phyloP scores from a whole-genome alignment of 2,329 filamentous ascomycete genomes.

The Akanthomyces lecanii region DNA sequence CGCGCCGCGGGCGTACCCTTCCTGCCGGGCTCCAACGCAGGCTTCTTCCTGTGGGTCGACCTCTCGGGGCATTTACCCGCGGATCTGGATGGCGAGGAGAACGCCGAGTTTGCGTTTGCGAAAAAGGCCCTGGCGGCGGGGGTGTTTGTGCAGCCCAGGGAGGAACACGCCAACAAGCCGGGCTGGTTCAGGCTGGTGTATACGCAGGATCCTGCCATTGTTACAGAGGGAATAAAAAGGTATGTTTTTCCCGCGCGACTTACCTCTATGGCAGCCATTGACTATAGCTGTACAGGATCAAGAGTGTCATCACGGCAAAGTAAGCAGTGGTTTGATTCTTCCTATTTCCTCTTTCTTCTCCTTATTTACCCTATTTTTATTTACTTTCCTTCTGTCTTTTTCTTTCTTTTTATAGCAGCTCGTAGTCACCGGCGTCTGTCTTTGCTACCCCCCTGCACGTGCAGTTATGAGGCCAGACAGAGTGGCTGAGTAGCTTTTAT shows the following conservation, averaged over 20 bases:
- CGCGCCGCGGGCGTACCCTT: constrained; percentile 40
- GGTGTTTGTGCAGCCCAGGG: constrained; percentile 46
- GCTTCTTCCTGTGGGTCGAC: constrained; percentile 54
- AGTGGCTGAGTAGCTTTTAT: not conserved
- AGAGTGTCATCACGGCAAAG: not conserved
- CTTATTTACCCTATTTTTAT: too few species aligned
- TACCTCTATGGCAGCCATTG: not conserved
- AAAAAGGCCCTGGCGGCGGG: constrained; percentile 41
- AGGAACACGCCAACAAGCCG: constrained; percentile 40
- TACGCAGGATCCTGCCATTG: constrained; percentile 32
- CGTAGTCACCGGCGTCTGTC: too few species aligned
- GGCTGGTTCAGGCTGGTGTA: constrained; percentile 55
- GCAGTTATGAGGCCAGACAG: not conserved
- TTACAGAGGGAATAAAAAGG: constrained; percentile 36
- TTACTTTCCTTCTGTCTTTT: too few species aligned
- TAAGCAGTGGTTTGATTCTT: not conserved
- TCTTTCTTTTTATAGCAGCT: too few species aligned
- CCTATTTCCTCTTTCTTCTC: too few species aligned
- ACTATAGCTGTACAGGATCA: not conserved
- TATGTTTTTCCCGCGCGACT: constrained; percentile 16
- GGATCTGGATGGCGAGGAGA: constrained; percentile 26
- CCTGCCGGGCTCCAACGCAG: constrained; percentile 46
- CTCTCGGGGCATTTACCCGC: constrained; percentile 40
- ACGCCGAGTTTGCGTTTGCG: constrained; percentile 42
- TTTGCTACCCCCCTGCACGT: not conserved